Percentiles rank a stretch among this genome's conserved stretches.
phyloP scores from a whole-genome alignment of 2,329 filamentous ascomycete genomes.

The Laburnicola sp. region DNA sequence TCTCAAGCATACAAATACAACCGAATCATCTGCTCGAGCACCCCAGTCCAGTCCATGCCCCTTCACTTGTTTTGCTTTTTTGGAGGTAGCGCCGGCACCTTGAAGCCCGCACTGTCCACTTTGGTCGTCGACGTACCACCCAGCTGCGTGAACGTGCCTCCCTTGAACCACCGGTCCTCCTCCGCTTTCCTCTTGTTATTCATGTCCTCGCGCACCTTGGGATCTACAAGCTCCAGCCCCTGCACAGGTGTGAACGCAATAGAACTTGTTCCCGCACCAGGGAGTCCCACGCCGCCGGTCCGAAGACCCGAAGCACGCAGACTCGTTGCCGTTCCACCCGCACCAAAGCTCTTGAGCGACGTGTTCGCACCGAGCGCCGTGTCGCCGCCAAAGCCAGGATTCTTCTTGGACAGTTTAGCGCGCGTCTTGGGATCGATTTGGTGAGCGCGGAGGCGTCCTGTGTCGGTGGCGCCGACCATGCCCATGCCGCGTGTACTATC shows the following conservation, averaged over 20 bases:
- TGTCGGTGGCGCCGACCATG: constrained; percentile 89
- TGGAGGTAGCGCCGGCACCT: constrained; percentile 74
- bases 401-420: constrained; percentile 91
- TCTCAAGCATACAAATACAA: background rate
- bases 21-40: background rate
- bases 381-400: constrained; percentile 87
- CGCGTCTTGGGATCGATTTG: constrained; percentile 93
- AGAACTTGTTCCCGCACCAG: constrained; percentile 72
- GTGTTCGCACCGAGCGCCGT: constrained; percentile 59
- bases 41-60: no score
- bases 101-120: constrained; percentile 69
- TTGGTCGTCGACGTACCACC: constrained; percentile 50
- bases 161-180: constrained; percentile 95
- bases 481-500: constrained; percentile 86
- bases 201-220: constrained; percentile 84
- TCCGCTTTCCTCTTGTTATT: constrained; percentile 90
- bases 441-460: constrained; percentile 82
- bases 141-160: constrained; percentile 93
- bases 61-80: constrained; percentile 61
- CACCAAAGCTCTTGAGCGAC: constrained; percentile 77
- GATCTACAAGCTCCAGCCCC: constrained; percentile 91
- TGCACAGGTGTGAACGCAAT: constrained; percentile 94
- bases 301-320: constrained; percentile 79
- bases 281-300: constrained; percentile 76
- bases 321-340: constrained; percentile 65